Evolutionary conservation across 2,329 filamentous ascomycete genomes (phyloP).

Genomic region (Apiospora pterosperma): DNA sequence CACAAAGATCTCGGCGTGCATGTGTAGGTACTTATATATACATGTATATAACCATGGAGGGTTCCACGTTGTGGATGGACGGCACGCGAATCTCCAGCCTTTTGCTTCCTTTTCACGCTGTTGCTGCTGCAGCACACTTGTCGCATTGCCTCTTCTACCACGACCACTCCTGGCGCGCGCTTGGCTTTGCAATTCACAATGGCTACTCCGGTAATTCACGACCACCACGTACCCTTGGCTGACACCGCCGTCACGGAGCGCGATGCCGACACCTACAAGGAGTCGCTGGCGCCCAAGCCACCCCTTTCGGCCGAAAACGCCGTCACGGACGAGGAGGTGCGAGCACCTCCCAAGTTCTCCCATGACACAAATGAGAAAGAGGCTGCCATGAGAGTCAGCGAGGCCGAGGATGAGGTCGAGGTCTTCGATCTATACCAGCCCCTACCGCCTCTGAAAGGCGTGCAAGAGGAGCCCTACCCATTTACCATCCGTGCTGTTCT

Average conservation of each 20-base stretch:
- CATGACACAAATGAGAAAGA: background rate
- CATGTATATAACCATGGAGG: background rate
- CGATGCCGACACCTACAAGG: background rate
- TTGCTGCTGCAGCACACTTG: background rate
- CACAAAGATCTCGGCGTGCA: background rate
- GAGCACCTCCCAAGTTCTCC: background rate
- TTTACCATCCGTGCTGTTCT: conserved; percentile 54
- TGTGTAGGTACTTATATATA: too few species aligned
- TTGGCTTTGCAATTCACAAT: background rate
- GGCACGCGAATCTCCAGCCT: background rate
- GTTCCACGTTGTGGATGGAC: background rate
- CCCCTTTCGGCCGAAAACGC: background rate
- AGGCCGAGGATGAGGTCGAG: conserved; percentile 8
- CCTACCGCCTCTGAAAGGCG: conserved; percentile 37
- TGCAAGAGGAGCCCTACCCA: conserved; percentile 43
- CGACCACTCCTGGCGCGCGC: background rate
- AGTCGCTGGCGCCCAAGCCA: background rate
- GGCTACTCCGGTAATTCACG: background rate
- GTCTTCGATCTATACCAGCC: conserved; percentile 36
- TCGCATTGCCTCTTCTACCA: background rate
- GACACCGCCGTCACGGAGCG: background rate
- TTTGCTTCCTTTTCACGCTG: background rate
- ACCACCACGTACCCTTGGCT: background rate
- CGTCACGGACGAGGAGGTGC: background rate
- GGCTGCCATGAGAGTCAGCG: background rate